Base-by-base conservation (phyloP, 352 stramenopile species). In the Phytophthora megakarya region DNA sequence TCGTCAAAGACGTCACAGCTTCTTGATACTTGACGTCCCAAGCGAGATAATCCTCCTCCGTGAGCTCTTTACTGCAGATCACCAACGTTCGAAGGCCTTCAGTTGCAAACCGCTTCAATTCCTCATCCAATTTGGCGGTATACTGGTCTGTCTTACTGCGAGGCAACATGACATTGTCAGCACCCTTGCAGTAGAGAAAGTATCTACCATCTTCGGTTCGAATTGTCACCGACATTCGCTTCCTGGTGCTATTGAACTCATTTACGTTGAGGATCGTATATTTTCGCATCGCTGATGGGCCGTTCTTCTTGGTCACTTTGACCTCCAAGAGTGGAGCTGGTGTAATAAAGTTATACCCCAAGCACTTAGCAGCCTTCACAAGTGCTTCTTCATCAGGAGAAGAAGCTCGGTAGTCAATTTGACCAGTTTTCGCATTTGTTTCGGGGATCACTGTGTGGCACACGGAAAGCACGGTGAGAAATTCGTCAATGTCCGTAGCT, bases 141-240 rank as follows among this genome's bases (percentile, higher is more conserved):
- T 80, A 64, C 30, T 61, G 28, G 33, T 86, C 76, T 0, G 50
- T 19, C 12, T 60, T 58, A 23, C 74, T 81, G 6, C 86, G 81
- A 19, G 81, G 76, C n/a, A 93, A 71, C 72, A 96, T 95, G 13
- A 96, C 80, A 55, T 89, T 95, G 66, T 97, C 89, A 6, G 88
- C 86, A 1, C 88, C 88, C 48, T 96, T 96, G 70, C 80, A 89
- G 25, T 76, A 90, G 4, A 93, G 44, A 2, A 88, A 66, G 28
- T 85, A 85, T 7, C 66, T 62, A 8, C 74, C 44, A 6, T 84
- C 74, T 4, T 72, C 62, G 1, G 67, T 79, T 12, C 88, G 81
- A 16, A 98, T 74, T 18, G 99, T 74, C 21, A 99, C 91, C 9
- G 94, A 99, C 97, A 99, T 99, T 56, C 98, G 78, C 78, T 99